Conservation (phyloP, 305 asterid genomes). For the Fraxinus ornus region DNA sequence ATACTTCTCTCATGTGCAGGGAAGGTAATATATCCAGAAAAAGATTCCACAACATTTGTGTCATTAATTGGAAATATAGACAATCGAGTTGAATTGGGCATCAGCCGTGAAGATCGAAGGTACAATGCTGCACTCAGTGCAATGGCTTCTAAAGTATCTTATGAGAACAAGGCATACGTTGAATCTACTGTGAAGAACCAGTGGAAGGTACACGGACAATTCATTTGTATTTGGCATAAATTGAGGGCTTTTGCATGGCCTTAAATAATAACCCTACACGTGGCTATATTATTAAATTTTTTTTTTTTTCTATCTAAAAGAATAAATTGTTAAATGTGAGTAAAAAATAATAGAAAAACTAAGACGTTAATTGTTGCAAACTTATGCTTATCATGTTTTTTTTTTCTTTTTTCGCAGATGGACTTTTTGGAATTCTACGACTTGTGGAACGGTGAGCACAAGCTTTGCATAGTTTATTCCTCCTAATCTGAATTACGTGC, state of each 20-base stretch:
- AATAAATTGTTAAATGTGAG: no score
- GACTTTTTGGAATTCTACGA: conserved; percentile 35
- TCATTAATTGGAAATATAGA: conserved; percentile 42
- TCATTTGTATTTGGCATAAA: neutral
- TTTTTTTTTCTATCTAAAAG: no score
- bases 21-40: conserved; percentile 32
- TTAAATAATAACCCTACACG: no score
- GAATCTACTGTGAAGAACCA: conserved; percentile 27
- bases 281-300: no score
- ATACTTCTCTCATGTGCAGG: conserved; percentile 25
- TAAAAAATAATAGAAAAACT: neutral
- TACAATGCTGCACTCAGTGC: conserved; percentile 39
- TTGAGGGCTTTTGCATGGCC: neutral
- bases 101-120: conserved; percentile 25
- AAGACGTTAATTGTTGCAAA: neutral
- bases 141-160: conserved; percentile 50
- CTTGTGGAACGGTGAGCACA: conserved; percentile 44
- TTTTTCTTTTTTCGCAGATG: conserved; percentile 38
- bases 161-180: conserved; percentile 41
- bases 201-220: conserved; percentile 39
- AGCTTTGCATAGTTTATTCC: neutral
- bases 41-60: conserved; percentile 27
- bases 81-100: conserved; percentile 31
- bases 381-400: neutral
- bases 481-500: no score